A percentile compares a stretch with the other conserved stretches of the same genome.
phyloP scores from a whole-genome alignment of 2,329 filamentous ascomycete genomes.

The Macroventuria anomochaeta region DNA sequence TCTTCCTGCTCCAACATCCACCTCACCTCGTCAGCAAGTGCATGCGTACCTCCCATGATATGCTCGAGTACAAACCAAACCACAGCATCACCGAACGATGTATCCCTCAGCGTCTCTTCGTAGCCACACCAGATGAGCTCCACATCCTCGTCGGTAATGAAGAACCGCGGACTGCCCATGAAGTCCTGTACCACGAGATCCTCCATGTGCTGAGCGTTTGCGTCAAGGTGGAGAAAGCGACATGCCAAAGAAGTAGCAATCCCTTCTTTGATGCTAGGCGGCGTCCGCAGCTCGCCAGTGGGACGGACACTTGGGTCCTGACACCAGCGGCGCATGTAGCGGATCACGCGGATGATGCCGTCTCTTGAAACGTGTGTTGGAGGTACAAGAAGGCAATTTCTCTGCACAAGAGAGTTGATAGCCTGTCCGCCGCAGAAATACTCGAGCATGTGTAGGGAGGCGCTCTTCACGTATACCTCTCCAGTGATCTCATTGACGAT shows the following conservation, averaged over 20 bases:
- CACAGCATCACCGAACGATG: slow-evolving; percentile 2
- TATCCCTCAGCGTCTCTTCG: not conserved
- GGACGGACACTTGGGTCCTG: not conserved
- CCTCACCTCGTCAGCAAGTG: slow-evolving; percentile 9
- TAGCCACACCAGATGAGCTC: slow-evolving; percentile 11
- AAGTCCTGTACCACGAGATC: not conserved
- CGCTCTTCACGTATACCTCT: not conserved
- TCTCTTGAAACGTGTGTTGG: not conserved
- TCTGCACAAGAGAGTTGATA: not conserved
- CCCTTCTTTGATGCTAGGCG: slow-evolving; percentile 7
- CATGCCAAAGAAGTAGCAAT: slow-evolving; percentile 10
- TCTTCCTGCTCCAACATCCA: slow-evolving; percentile 10
- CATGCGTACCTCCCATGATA: not conserved
- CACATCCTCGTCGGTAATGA: not conserved
- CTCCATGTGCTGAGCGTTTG: slow-evolving; percentile 6
- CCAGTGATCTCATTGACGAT: not conserved
- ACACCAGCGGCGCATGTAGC: slow-evolving; percentile 16
- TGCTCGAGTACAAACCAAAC: slow-evolving; percentile 9
- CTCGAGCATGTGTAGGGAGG: slow-evolving; percentile 1
- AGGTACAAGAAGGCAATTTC: not conserved
- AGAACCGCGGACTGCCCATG: not conserved
- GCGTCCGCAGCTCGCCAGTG: slow-evolving; percentile 2
- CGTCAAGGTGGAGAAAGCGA: not conserved
- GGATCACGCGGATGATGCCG: slow-evolving; percentile 2
- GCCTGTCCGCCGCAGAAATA: not conserved